Conservation (phyloP, 2,329 filamentous ascomycete genomes). For the Monosporascus ibericus region DNA sequence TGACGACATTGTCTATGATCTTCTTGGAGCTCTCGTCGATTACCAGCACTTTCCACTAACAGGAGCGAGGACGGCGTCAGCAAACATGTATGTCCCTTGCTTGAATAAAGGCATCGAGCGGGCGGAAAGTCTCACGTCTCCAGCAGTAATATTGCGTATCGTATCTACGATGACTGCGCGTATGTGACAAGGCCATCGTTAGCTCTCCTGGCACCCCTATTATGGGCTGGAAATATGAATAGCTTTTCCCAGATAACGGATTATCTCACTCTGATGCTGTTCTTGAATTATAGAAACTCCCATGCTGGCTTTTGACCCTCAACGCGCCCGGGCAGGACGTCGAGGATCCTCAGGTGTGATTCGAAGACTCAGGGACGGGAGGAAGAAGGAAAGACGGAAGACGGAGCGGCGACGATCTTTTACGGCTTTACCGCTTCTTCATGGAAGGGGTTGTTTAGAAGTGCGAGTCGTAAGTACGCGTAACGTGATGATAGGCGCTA, state of each 20-base stretch:
- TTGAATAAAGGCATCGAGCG: background rate
- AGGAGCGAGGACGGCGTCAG: slow-evolving; percentile 11
- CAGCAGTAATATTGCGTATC: slow-evolving; percentile 71
- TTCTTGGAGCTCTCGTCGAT: slow-evolving; percentile 79
- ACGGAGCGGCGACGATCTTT: too few species aligned
- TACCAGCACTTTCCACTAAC: slow-evolving; percentile 92
- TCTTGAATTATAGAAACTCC: slow-evolving; percentile 77
- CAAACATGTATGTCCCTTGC: slow-evolving; percentile 1
- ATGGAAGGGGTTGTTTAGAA: background rate
- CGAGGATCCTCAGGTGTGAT: background rate
- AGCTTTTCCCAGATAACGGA: background rate
- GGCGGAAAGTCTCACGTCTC: slow-evolving; percentile 57
- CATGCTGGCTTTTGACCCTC: slow-evolving; percentile 52
- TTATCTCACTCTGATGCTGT: slow-evolving; percentile 64
- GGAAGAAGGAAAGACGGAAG: too few species aligned
- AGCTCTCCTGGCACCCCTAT: slow-evolving; percentile 4
- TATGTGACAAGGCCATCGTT: slow-evolving; percentile 5
- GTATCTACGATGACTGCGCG: slow-evolving; percentile 62
- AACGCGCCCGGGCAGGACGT: background rate
- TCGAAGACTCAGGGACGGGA: background rate
- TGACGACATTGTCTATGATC: slow-evolving; percentile 84
- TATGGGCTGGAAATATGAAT: background rate
- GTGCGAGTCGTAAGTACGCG: background rate
- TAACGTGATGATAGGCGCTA: too few species aligned
- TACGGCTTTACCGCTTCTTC: too few species aligned